Evolutionary conservation across 257 asterid genomes (phyloP), one percentile per base, ranked within the genome.

Genomic region (Scutellaria galericulata): DNA sequence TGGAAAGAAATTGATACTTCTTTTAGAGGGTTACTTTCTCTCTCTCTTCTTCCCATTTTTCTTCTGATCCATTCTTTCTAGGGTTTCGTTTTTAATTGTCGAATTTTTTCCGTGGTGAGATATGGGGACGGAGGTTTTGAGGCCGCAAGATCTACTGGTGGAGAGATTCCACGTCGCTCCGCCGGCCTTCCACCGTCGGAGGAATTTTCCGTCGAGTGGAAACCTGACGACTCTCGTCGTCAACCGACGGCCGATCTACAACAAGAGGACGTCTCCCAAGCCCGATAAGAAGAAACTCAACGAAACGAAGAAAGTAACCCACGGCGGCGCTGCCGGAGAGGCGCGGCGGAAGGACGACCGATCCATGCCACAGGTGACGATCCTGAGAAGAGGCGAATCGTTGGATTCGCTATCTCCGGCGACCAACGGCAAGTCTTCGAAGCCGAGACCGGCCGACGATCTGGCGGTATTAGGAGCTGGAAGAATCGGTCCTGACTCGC

Each of bases 321-420:
- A 60, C 57, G 77, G 77, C 67, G 72, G 76, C 42, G 77, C 54
- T 15, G 72, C 60, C 62, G 42, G 70, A 58, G 86, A 74, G 27
- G 7, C 77, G 2, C 81, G 86, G 71, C 66, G 86, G 75, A 80
- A 18, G 53, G 83, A 74, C 35, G 79, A 59, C 66, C 65, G 68
- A 1, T 53, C 27, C 15, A 57, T 50, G 47, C 73, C 76, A 12
- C 76, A 58, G 79, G 85, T 85, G 3, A 77, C 79, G 7, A 45
- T 85, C 1, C 44, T 85, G 46, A 70, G 85, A 27, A 77, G 89
- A 56, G 89, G 89, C 47, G 85, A 85, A 53, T 88, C 98, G 46
- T 59, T 86, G 60, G 93, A 80, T 71, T 84, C 83, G 35, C 13
- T 88, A 1, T 75, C 85, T 41, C 18, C 86, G 0, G 82, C 78